Conservation (phyloP, 805 yeast genomes). For the Metschnikowia hibisci region DNA sequence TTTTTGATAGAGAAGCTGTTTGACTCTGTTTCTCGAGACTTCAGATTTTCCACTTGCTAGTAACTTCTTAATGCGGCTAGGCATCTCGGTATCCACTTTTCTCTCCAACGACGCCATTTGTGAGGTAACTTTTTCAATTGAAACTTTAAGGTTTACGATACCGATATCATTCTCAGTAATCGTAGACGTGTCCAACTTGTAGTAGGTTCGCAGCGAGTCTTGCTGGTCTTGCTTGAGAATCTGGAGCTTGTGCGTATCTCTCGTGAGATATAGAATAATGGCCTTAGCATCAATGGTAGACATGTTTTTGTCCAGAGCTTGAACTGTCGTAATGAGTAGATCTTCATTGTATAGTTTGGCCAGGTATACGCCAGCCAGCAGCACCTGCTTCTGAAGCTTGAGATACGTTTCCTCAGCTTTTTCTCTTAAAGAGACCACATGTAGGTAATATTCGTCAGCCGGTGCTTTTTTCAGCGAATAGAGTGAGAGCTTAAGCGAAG, state of each 20-base stretch:
- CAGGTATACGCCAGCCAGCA: conserved; percentile 16
- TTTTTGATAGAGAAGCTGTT: conserved; percentile 17
- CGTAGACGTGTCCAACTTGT: conserved; percentile 20
- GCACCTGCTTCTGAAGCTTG: conserved; percentile 1
- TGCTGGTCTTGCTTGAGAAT: not conserved
- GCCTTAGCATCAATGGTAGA: conserved; percentile 25
- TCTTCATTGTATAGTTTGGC: conserved; percentile 15
- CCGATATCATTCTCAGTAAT: conserved; percentile 30
- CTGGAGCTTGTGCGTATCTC: conserved; percentile 20
- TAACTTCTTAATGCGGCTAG: conserved; percentile 14
- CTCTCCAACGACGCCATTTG: conserved; percentile 20
- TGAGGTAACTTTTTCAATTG: conserved; percentile 18
- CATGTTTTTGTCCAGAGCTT: conserved; percentile 8
- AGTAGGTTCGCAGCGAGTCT: conserved; percentile 6
- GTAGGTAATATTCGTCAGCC: conserved; percentile 22
- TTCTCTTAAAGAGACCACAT: conserved; percentile 4
- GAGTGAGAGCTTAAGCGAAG: conserved; percentile 1
- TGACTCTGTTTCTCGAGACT: conserved; percentile 19
- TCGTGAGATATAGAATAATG: conserved; percentile 24
- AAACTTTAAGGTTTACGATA: conserved; percentile 26
- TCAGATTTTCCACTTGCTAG: conserved; percentile 11
- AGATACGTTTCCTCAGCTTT: conserved; percentile 2
- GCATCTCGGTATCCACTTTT: conserved; percentile 19
- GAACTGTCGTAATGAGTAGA: conserved; percentile 11
- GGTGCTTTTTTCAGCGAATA: conserved; percentile 1